These are phyloP conservation scores for Fusarium sublunatum DNA, from an alignment of 2,329 filamentous ascomycete genomes.

Conservation along the genomic window DNA sequence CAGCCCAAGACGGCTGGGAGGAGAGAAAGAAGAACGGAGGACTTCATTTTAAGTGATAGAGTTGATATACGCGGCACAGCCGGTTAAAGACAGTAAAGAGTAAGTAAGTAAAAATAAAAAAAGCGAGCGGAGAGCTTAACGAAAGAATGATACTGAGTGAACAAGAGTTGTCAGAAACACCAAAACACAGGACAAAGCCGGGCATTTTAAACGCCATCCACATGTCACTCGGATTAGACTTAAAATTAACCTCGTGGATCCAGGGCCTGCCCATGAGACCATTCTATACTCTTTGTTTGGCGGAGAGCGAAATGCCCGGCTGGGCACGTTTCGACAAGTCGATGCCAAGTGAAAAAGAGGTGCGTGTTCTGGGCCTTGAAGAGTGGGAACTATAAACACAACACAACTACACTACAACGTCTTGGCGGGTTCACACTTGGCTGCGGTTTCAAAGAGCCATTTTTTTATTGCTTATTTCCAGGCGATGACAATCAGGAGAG, in stretches of 20 bases:
- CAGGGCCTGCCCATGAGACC: conserved; percentile 11
- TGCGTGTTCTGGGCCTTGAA: neutral
- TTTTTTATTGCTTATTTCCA: conserved; percentile 2
- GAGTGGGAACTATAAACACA: conserved; percentile 21
- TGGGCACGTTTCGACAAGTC: conserved; percentile 23
- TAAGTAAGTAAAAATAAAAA: conserved; percentile 30
- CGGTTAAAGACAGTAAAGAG: conserved; percentile 23
- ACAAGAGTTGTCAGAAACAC: conserved; percentile 2
- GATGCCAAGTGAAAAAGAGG: conserved; percentile 6
- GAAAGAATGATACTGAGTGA: conserved; percentile 19
- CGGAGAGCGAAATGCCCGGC: conserved; percentile 38
- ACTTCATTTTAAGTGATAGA: conserved; percentile 34
- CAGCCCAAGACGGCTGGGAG: conserved; percentile 40
- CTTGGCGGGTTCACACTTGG: conserved; percentile 16
- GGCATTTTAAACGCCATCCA: conserved; percentile 19
- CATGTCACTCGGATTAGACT: neutral
- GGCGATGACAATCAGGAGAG: neutral
- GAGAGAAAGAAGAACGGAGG: conserved; percentile 38
- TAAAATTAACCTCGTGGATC: conserved; percentile 28
- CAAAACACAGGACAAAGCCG: neutral
- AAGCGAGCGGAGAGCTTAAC: neutral
- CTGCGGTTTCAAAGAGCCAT: conserved; percentile 19
- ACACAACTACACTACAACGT: conserved; percentile 1
- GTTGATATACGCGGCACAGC: conserved; percentile 23
- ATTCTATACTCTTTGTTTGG: conserved; percentile 26